A percentile compares a stretch with the other conserved stretches of the same genome.
phyloP scores from a whole-genome alignment of 2,329 filamentous ascomycete species.

The Cladorrhinum sp. region DNA sequence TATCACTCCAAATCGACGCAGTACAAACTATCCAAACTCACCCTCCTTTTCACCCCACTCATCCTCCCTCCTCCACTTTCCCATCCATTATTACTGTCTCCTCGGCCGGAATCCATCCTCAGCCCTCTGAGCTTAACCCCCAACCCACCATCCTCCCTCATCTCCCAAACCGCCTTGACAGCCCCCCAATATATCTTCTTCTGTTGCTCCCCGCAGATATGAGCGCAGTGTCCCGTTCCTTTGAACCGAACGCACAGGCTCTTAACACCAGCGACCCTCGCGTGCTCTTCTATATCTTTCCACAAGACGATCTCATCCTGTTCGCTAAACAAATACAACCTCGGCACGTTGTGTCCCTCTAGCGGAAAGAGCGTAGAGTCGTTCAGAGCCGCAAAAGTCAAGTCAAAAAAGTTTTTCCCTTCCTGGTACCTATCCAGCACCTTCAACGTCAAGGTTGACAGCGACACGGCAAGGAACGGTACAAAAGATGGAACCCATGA shows the following conservation, averaged over 20 bases:
- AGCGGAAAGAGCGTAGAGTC: constrained; percentile 21
- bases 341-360: constrained; percentile 6
- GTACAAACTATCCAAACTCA: constrained; percentile 17
- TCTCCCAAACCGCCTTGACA: constrained; percentile 27
- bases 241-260: constrained; percentile 27
- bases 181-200: constrained; percentile 26
- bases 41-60: constrained; percentile 11
- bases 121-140: constrained; percentile 8
- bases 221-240: constrained; percentile 25
- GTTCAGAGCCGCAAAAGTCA: constrained; percentile 24
- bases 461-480: background rate
- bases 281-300: constrained; percentile 27
- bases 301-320: constrained; percentile 26
- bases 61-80: constrained; percentile 4
- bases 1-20: background rate
- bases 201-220: constrained; percentile 23
- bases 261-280: constrained; percentile 15
- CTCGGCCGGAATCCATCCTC: no score
- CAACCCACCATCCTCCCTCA: constrained; percentile 17
- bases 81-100: no score
- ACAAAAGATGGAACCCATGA: background rate
- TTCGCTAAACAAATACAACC: constrained; percentile 28
- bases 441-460: background rate
- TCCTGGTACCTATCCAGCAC: background rate
- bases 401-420: constrained; percentile 17